A percentile compares a stretch with the other conserved stretches of the same genome.
Conservation (phyloP, 495 filamentous ascomycete genomes). For the Aspergillus haitiensis region DNA sequence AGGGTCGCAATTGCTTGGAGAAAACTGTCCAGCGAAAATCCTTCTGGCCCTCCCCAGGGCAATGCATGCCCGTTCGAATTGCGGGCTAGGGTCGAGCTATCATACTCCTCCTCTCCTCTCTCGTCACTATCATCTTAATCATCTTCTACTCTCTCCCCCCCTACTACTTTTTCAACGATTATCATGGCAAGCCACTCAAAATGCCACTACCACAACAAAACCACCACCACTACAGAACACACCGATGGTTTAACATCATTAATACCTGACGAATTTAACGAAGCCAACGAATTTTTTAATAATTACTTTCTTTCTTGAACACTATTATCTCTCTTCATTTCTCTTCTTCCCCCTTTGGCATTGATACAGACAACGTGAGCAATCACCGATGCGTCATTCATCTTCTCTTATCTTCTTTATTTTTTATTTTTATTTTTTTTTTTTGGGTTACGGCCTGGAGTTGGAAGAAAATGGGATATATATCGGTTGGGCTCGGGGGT, state of each 20-base stretch:
- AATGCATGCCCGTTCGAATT: slow-evolving; percentile 29
- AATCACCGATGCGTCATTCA: not conserved
- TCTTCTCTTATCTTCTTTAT: no score
- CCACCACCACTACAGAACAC: slow-evolving; percentile 14
- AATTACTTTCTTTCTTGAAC: not conserved
- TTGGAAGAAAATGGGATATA: not conserved
- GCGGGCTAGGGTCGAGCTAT: slow-evolving; percentile 6
- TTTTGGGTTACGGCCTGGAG: not conserved
- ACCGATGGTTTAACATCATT: slow-evolving; percentile 2
- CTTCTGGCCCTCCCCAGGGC: slow-evolving; percentile 26
- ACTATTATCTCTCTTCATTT: slow-evolving; percentile 4
- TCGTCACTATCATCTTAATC: no score
- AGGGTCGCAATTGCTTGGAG: slow-evolving; percentile 28
- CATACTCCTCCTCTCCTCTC: not conserved
- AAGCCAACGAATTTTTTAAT: slow-evolving; percentile 14
- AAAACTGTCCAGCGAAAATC: slow-evolving; percentile 23
- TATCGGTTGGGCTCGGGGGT: no score
- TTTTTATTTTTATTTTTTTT: not conserved
- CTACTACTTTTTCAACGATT: not conserved
- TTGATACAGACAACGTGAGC: not conserved
- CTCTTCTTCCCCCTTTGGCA: not conserved
- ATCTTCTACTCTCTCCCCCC: not conserved
- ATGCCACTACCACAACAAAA: not conserved
- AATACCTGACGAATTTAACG: slow-evolving; percentile 14
- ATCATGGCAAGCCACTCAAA: slow-evolving; percentile 2